Evolutionary conservation across 2,329 filamentous ascomycete genomes (phyloP), one percentile per base, ranked within the genome.

Genomic region (Cercospora nicotianae): DNA sequence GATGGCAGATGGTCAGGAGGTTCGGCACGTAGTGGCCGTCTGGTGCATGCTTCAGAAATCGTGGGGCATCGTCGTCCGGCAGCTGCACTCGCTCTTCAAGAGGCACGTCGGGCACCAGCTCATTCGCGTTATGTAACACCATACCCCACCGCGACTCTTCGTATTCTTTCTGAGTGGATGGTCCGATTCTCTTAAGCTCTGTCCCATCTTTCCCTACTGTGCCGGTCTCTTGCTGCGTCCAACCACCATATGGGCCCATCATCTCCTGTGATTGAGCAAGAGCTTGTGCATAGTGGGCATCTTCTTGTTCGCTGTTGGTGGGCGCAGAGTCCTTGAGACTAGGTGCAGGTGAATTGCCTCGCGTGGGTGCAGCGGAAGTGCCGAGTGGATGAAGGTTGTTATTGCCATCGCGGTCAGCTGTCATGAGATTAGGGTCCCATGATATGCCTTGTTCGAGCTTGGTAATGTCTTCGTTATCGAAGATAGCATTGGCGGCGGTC

Each of bases 1-100:
- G 82, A 73, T 88, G 86, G n/a, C 88, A 81, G 67, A 90, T 88
- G 5, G 87, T 88, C 53, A 90, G 73, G 20, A 89, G 78, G 3
- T 84, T 84, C 30, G 85, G 83, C n/a, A 89, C 78, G 72, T 87
- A 86, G 66, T 86, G 81, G 51, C 80, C 81, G 53, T 83, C 81
- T 12, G 83, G 80, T 2, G 84, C 79, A 16, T 86, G 86, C 66
- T 87, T 87, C 62, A 90, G 78, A 67, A 89, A 86, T 16, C 83
- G 83, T 13, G 87, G 88, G 36, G 79, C 81, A 5, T 79, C 73
- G 20, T 80, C 76, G 67, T 84, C 82, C 73, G 80, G 83, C 63
- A 85, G 81, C 42, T 85, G 80, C 26, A 71, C 65, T 13, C 74
- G 64, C 18, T 74, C 70, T 31, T 72, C 71, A 6, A 72, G 66